These are phyloP conservation scores for Tolypocladium sp. DNA, from an alignment of 2,329 filamentous ascomycete species.

Conservation along the genomic window DNA sequence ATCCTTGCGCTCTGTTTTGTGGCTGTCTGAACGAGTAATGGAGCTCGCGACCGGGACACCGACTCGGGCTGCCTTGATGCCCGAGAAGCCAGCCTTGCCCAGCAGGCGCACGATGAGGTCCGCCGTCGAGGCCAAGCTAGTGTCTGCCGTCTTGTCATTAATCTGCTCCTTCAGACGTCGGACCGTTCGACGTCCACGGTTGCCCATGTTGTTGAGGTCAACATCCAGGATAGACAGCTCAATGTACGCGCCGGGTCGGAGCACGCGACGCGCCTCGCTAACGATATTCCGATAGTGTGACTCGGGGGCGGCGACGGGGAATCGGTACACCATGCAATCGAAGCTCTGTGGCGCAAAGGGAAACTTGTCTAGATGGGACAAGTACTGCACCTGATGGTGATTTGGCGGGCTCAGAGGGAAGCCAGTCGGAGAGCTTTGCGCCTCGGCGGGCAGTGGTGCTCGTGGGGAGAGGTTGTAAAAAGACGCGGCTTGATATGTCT, in stretches of 20 bases:
- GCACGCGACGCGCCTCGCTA: slow-evolving; percentile 65
- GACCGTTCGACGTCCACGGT: slow-evolving; percentile 57
- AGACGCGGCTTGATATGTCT: slow-evolving; percentile 65
- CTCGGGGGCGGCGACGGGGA: slow-evolving; percentile 61
- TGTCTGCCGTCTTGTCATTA: slow-evolving; percentile 48
- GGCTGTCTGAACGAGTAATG: slow-evolving; percentile 21
- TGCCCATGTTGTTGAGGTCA: slow-evolving; percentile 77
- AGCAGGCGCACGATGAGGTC: slow-evolving; percentile 58
- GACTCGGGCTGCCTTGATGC: slow-evolving; percentile 67
- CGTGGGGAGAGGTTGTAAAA: slow-evolving; percentile 68
- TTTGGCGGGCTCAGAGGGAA: slow-evolving; percentile 55
- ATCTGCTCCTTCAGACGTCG: slow-evolving; percentile 64
- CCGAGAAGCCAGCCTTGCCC: slow-evolving; percentile 59
- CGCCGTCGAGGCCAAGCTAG: slow-evolving; percentile 50
- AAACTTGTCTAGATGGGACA: slow-evolving; percentile 54
- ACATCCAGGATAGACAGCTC: slow-evolving; percentile 71
- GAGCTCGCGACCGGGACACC: slow-evolving; percentile 63
- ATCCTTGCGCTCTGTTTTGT: slow-evolving; percentile 7
- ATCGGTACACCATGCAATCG: slow-evolving; percentile 66
- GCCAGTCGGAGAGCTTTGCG: slow-evolving; percentile 29
- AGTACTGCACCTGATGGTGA: slow-evolving; percentile 65
- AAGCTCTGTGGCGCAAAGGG: slow-evolving; percentile 72
- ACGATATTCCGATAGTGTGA: slow-evolving; percentile 61
- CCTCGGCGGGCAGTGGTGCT: slow-evolving; percentile 37
- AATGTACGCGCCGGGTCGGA: slow-evolving; percentile 71